These are phyloP conservation scores for Spergularia azorica DNA, from an alignment of 179 eudicot genomes.

Conservation along the genomic window DNA sequence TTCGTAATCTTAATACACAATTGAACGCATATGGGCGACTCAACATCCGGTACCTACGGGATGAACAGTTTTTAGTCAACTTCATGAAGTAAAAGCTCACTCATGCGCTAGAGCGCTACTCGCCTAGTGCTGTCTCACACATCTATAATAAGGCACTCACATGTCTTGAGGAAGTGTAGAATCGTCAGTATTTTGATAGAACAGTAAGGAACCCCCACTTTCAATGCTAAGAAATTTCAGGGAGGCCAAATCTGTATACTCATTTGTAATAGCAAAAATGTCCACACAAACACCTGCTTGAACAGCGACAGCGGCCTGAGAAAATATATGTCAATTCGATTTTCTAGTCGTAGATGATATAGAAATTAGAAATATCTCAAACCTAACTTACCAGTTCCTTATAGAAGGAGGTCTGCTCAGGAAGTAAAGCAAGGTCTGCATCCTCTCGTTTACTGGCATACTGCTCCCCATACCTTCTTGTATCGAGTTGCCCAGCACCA, in stretches of 20 bases:
- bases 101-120: neutral
- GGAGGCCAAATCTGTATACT: conserved; percentile 96
- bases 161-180: conserved; percentile 98
- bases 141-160: conserved; percentile 52
- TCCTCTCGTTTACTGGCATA: conserved; percentile 99
- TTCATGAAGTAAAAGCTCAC: neutral
- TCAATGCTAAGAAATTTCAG: conserved; percentile 90
- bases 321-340: conserved; percentile 46
- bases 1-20: conserved; percentile 79
- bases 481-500: conserved; percentile 95
- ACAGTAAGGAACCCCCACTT: conserved; percentile 91
- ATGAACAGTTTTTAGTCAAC: conserved; percentile 5
- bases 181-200: conserved; percentile 87
- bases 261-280: conserved; percentile 94
- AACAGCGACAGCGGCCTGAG: conserved; percentile 98
- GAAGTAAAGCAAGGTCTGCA: conserved; percentile 96
- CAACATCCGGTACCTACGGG: conserved; percentile 88
- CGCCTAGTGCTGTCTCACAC: neutral
- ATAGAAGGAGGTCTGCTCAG: conserved; percentile 97
- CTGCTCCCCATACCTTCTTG: conserved; percentile 95
- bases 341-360: conserved; percentile 9
- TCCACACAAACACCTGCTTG: conserved; percentile 99
- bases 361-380: neutral
- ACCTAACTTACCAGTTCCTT: conserved; percentile 70
- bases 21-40: conserved; percentile 97